Conservation (phyloP, 331 rosid species). For the Malus hybrid region DNA sequence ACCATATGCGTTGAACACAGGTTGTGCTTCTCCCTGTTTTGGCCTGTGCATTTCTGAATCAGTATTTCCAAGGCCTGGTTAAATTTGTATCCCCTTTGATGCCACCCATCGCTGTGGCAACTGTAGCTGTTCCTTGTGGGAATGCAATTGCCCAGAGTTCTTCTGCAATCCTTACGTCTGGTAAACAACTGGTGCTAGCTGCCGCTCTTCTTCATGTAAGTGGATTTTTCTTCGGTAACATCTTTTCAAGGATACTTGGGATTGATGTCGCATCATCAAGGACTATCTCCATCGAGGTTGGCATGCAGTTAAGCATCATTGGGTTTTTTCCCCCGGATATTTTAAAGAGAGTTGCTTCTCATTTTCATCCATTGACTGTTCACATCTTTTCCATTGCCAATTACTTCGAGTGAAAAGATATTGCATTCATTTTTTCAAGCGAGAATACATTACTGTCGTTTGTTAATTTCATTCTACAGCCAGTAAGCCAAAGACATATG, state of each 20-base stretch:
- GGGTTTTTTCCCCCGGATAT: too few species aligned
- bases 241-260: constrained; percentile 55
- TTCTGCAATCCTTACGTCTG: constrained; percentile 67
- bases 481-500: too few species aligned
- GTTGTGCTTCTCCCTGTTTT: constrained; percentile 83
- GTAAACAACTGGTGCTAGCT: constrained; percentile 59
- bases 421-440: too few species aligned
- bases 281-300: constrained; percentile 81
- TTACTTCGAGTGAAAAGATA: too few species aligned
- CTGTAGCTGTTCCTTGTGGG: constrained; percentile 77
- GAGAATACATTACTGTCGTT: too few species aligned
- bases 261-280: constrained; percentile 57
- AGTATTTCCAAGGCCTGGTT: constrained; percentile 68
- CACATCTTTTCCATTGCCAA: too few species aligned
- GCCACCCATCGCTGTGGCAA: constrained; percentile 81
- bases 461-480: too few species aligned
- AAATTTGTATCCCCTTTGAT: constrained; percentile 59
- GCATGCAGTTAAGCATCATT: constrained; percentile 65
- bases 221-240: constrained; percentile 73
- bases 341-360: too few species aligned
- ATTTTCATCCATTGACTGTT: too few species aligned
- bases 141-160: constrained; percentile 67
- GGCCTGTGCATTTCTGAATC: constrained; percentile 74
- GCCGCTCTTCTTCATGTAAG: constrained; percentile 56
- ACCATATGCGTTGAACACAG: constrained; percentile 30